phyloP scores from a whole-genome alignment of 2,329 filamentous ascomycete species.

The Trichoderma asperellum region DNA sequence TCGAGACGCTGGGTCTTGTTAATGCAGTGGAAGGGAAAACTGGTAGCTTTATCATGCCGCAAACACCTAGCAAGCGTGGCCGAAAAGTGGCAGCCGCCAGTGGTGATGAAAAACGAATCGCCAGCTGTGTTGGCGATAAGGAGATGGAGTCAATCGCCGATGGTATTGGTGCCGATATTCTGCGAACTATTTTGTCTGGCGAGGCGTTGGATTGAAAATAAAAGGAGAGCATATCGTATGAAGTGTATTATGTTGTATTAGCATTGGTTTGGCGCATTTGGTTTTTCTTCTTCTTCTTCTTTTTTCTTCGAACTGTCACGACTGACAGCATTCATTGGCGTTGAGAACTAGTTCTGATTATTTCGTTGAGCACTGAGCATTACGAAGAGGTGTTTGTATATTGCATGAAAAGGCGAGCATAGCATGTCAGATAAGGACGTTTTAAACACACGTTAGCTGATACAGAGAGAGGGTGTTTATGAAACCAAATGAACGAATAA shows the following conservation, averaged over 20 bases:
- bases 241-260: conserved; percentile 23
- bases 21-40: conserved; percentile 70
- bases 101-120: conserved; percentile 75
- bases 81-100: conserved; percentile 58
- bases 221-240: neutral
- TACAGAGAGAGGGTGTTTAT: neutral
- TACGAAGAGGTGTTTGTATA: conserved; percentile 3
- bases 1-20: conserved; percentile 86
- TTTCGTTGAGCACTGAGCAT: neutral
- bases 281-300: neutral
- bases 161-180: conserved; percentile 62
- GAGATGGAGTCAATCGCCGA: conserved; percentile 75
- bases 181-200: conserved; percentile 65
- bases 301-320: neutral
- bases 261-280: conserved; percentile 27
- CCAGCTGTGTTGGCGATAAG: conserved; percentile 77
- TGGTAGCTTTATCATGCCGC: conserved; percentile 65
- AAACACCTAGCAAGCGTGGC: conserved; percentile 73
- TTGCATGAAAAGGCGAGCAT: conserved; percentile 10
- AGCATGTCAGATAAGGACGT: conserved; percentile 8
- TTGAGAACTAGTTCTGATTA: neutral
- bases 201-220: conserved; percentile 57
- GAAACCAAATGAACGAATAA: neutral
- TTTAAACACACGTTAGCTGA: neutral
- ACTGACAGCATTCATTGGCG: conserved; percentile 21